Percentiles rank a stretch among this genome's conserved stretches.
These are phyloP conservation scores for Salvia splendens DNA, from an alignment of 257 asterid species.

Conservation along the genomic window DNA sequence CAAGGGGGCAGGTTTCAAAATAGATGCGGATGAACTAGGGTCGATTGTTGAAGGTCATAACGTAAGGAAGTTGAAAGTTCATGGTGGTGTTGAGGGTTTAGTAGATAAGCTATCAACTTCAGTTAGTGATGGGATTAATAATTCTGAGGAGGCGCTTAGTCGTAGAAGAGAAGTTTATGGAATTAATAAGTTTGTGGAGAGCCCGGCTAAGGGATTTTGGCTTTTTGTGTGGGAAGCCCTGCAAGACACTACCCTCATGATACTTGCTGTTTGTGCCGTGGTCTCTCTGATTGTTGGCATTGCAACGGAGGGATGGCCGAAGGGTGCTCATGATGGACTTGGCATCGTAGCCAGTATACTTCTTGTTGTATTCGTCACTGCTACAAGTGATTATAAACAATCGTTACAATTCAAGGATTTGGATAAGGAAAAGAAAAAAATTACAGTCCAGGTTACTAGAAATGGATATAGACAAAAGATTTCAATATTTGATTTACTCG, in stretches of 20 bases:
- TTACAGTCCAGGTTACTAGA: constrained; percentile 78
- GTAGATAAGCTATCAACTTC: constrained; percentile 64
- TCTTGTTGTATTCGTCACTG: constrained; percentile 86
- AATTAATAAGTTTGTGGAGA: constrained; percentile 73
- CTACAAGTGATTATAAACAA: constrained; percentile 79
- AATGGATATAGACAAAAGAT: constrained; percentile 77
- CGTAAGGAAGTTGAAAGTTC: constrained; percentile 62
- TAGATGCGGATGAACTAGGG: constrained; percentile 80
- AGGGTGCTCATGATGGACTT: constrained; percentile 90
- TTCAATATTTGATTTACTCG: constrained; percentile 75
- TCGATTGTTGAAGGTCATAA: constrained; percentile 76
- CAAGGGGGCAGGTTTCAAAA: constrained; percentile 64
- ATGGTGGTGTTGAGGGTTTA: constrained; percentile 73
- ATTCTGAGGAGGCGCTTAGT: constrained; percentile 52
- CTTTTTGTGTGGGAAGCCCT: constrained; percentile 89
- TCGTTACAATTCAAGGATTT: constrained; percentile 86
- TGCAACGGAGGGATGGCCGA: constrained; percentile 93
- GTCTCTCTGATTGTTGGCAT: constrained; percentile 80
- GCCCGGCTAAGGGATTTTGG: constrained; percentile 85
- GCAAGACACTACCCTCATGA: constrained; percentile 95
- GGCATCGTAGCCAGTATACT: constrained; percentile 90
- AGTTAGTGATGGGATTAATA: constrained; percentile 50
- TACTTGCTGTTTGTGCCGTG: constrained; percentile 77
- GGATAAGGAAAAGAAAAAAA: constrained; percentile 88
- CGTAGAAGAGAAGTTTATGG: constrained; percentile 62